Base-by-base conservation (phyloP, 805 yeast genomes). In the Metahyphopichia silvanorum region DNA sequence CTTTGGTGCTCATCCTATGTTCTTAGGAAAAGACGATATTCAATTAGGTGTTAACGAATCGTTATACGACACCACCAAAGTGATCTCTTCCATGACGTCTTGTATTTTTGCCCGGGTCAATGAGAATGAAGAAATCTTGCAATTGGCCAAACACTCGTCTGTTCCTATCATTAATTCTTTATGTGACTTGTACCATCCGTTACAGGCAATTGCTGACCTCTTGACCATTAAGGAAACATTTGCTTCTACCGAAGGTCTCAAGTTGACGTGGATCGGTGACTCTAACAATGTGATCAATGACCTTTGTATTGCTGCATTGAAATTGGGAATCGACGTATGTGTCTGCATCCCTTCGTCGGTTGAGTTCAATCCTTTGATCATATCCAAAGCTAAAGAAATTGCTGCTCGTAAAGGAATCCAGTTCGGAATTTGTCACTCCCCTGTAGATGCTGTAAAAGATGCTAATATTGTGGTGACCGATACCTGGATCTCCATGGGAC, bases 401-500 rank as follows among this genome's bases (percentile, higher is more conserved):
- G 69, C 79, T 2, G 40, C 48, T 2, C 69, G 62, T 35, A 70
- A 73, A 4, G 77, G 76, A 30, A 69, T 79, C n/a, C 44, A 60
- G 1, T 66, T 84, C 27, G 74, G 68, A 40, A 46, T 76, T 6
- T 69, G 79, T 5, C 78, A 82, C 43, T 83, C 82, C 44, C 87
- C 96, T 2, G 48, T 60, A n/a, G 66, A 49, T 18, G 94, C 96
- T 1, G 76, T 85, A 31, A 66, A 69, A 32, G 68, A 69, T 42
- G 86, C 96, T 4, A 74, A 87, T 48, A 69, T 88, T 27, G 58
- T 88, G 23, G 96, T 88, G 31, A 88, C 97, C 9, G 97, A 88
- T 49, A 88, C 97, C 2, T 88, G 91, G 76, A 76, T 88, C 12
- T 87, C 96, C 2, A 88, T 88, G 97, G 96, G 97, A 37, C 86